These are phyloP conservation scores for Talaromyces sp. DNA, from an alignment of 2,329 filamentous ascomycete species.

Conservation along the genomic window DNA sequence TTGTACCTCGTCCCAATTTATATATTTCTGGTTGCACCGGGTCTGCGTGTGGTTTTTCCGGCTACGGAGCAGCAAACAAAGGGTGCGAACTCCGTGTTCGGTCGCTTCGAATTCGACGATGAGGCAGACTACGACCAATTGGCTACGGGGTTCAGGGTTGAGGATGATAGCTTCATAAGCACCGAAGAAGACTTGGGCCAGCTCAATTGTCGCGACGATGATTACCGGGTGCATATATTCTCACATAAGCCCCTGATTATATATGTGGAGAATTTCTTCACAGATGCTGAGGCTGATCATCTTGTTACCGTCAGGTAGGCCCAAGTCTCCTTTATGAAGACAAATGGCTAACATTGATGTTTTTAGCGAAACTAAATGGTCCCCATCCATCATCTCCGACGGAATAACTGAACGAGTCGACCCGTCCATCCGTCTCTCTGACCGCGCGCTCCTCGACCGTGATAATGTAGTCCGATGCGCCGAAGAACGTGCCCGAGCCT, in stretches of 20 bases:
- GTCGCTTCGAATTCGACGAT: conserved; percentile 17
- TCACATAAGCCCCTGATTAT: conserved; percentile 54
- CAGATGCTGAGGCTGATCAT: conserved; percentile 47
- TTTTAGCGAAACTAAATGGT: conserved; percentile 46
- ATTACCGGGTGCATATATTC: conserved; percentile 47
- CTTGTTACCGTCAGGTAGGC: conserved; percentile 53
- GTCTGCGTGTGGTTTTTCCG: conserved; percentile 23
- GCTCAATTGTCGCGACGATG: conserved; percentile 25
- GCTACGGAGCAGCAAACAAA: conserved; percentile 3
- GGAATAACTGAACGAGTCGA: conserved; percentile 48
- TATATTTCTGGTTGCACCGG: conserved; percentile 34
- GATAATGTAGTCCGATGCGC: conserved; percentile 55
- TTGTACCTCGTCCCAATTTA: conserved; percentile 38
- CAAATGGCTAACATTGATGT: background rate
- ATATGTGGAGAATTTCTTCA: conserved; percentile 57
- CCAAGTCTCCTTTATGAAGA: background rate
- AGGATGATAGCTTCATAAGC: conserved; percentile 34
- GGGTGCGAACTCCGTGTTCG: background rate
- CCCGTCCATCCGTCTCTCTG: conserved; percentile 50
- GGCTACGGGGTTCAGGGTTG: conserved; percentile 23
- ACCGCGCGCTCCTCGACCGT: conserved; percentile 48
- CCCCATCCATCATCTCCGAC: conserved; percentile 54
- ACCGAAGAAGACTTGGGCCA: conserved; percentile 30
- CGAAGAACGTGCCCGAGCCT: conserved; percentile 54
- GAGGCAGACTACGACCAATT: conserved; percentile 17